Evolutionary conservation across 305 asterid genomes (phyloP).

Genomic region (Fraxinus velutina): DNA sequence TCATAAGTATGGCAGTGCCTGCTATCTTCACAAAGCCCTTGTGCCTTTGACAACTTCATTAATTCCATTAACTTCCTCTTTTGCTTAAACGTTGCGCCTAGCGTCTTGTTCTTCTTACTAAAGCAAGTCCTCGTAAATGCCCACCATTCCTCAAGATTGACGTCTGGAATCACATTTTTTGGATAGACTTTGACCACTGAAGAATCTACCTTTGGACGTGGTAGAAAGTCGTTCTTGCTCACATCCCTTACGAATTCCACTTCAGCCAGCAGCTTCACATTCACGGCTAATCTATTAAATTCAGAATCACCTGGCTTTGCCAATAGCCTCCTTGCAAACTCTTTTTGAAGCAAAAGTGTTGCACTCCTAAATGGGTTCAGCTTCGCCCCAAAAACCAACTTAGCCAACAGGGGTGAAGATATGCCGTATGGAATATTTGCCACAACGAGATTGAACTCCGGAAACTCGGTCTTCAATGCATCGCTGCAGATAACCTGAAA

Average conservation of each 20-base stretch:
- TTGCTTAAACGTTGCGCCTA: conserved; percentile 84
- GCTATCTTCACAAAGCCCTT: conserved; percentile 20
- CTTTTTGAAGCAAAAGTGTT: conserved; percentile 76
- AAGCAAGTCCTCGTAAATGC: conserved; percentile 84
- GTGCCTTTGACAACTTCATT: conserved; percentile 40
- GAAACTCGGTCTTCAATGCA: conserved; percentile 72
- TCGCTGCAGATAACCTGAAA: conserved; percentile 67
- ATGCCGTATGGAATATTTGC: conserved; percentile 91
- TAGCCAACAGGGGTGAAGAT: conserved; percentile 78
- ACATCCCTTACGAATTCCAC: conserved; percentile 85
- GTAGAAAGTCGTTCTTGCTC: conserved; percentile 83
- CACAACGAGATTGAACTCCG: conserved; percentile 71
- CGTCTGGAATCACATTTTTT: conserved; percentile 48
- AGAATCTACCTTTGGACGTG: conserved; percentile 83
- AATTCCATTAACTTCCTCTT: conserved; percentile 76
- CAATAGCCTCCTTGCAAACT: conserved; percentile 70
- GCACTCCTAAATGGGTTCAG: conserved; percentile 63
- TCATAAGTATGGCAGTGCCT: conserved; percentile 2
- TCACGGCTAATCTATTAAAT: conserved; percentile 75
- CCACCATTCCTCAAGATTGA: conserved; percentile 79
- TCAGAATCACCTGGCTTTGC: conserved; percentile 85
- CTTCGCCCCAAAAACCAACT: conserved; percentile 53
- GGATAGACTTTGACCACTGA: conserved; percentile 73
- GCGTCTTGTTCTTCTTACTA: conserved; percentile 75
- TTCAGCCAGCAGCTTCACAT: conserved; percentile 70